Evolutionary conservation across 192 early-diverging fungal genomes (phyloP).

Genomic region (Jimgerdemannia flammicorona): DNA sequence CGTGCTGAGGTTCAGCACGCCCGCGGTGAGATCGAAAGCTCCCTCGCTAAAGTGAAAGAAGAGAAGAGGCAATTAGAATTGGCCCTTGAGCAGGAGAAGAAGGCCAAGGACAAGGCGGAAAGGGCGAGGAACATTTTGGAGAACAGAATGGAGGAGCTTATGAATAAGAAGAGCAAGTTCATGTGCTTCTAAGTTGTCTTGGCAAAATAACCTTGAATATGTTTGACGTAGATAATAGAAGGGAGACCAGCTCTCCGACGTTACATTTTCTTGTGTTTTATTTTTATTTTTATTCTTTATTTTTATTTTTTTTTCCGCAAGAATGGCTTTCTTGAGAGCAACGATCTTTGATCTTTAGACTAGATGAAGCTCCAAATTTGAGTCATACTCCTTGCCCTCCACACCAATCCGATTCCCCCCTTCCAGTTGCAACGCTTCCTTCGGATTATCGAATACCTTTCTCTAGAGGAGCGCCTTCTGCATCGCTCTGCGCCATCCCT

Average conservation of each 20-base stretch:
- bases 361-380: too few relatives aligned
- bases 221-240: too few relatives aligned
- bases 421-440: too few relatives aligned
- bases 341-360: not conserved
- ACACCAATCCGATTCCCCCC: too few relatives aligned
- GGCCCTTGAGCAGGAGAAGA: constrained; percentile 35
- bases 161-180: constrained; percentile 53
- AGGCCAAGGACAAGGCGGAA: constrained; percentile 48
- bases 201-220: not conserved
- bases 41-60: constrained; percentile 18
- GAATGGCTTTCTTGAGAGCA: not conserved
- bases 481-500: not conserved
- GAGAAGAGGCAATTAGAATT: constrained; percentile 35
- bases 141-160: constrained; percentile 48
- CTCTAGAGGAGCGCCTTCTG: not conserved
- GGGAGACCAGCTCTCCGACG: too few relatives aligned
- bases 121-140: constrained; percentile 42
- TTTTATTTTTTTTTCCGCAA: too few relatives aligned
- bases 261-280: too few relatives aligned
- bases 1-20: constrained; percentile 32
- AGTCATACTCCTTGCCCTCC: too few relatives aligned
- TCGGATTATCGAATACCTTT: not conserved
- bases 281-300: too few relatives aligned
- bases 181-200: constrained; percentile 44
- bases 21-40: constrained; percentile 20